These are phyloP conservation scores for Daedaleopsis sinensis DNA, from an alignment of 768 basidiomycete genomes.

Conservation along the genomic window DNA sequence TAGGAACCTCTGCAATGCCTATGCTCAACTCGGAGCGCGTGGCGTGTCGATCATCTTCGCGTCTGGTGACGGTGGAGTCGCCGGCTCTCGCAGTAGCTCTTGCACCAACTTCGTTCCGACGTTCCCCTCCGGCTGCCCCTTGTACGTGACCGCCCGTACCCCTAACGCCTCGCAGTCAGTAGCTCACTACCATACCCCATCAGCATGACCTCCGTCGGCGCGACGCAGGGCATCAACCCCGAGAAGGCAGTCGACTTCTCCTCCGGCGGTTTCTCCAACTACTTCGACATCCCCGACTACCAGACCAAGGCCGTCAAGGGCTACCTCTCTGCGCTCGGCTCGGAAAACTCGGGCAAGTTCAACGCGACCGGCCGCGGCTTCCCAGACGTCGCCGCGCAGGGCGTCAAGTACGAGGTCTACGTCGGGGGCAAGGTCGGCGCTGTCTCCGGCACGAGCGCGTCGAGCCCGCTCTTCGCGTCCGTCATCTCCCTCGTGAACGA, in stretches of 20 bases:
- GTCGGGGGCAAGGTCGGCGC: constrained; percentile 18
- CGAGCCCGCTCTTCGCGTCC: constrained; percentile 64
- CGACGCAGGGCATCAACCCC: constrained; percentile 36
- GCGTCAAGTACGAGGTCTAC: constrained; percentile 37
- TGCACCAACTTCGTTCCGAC: constrained; percentile 48
- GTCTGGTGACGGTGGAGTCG: constrained; percentile 72
- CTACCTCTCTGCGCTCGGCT: constrained; percentile 39
- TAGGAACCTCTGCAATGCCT: constrained; percentile 54
- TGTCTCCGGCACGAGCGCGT: constrained; percentile 60
- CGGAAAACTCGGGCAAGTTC: constrained; percentile 32
- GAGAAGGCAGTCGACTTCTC: constrained; percentile 36
- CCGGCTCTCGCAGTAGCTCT: constrained; percentile 48
- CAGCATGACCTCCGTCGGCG: constrained; percentile 62
- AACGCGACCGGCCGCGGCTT: constrained; percentile 42
- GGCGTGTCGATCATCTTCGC: constrained; percentile 67
- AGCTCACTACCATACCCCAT: background rate
- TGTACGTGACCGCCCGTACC: constrained; percentile 30
- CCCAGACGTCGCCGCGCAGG: constrained; percentile 49
- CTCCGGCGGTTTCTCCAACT: constrained; percentile 39
- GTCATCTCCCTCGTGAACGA: constrained; percentile 58
- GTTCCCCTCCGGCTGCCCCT: constrained; percentile 55
- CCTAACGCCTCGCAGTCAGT: background rate
- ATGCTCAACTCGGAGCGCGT: constrained; percentile 69
- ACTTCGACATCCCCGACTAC: constrained; percentile 36
- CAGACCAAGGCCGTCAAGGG: constrained; percentile 39